Conservation (phyloP, 192 early-diverging fungal genomes). For the Hyaloraphidium curvatum region DNA sequence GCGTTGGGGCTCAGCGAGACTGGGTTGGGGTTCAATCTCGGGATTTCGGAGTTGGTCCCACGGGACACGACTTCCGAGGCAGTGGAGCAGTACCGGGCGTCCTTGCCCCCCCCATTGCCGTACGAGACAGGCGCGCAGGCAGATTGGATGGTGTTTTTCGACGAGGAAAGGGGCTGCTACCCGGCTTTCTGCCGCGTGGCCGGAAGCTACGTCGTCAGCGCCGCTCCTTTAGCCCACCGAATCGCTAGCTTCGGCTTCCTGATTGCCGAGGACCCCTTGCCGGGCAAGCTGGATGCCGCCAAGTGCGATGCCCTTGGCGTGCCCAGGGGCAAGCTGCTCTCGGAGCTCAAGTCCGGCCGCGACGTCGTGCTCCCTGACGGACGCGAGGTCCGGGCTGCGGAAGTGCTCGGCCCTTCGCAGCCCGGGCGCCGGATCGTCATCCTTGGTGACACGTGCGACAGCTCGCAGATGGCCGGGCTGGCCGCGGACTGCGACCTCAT, state of each 20-base stretch:
- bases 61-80: too few species aligned
- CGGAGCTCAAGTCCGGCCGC: conserved; percentile 20
- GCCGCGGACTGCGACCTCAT: conserved; percentile 13
- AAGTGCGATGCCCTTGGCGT: conserved; percentile 16
- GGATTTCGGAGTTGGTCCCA: too few species aligned
- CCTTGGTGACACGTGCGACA: conserved; percentile 31
- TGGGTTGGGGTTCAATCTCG: too few species aligned
- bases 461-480: conserved; percentile 11
- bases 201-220: conserved; percentile 11
- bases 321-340: conserved; percentile 13
- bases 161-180: neutral
- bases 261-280: conserved; percentile 15
- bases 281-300: conserved; percentile 19
- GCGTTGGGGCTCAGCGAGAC: too few species aligned
- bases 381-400: conserved; percentile 9
- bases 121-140: too few species aligned
- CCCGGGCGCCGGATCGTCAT: conserved; percentile 26
- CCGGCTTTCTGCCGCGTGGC: neutral
- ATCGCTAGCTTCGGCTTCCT: conserved; percentile 32
- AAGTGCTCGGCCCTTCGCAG: conserved; percentile 9
- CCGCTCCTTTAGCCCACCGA: conserved; percentile 23
- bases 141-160: neutral
- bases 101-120: too few species aligned
- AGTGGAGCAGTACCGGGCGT: too few species aligned
- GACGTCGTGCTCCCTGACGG: conserved; percentile 25